Base-by-base conservation (phyloP, 2,329 filamentous ascomycete species). In the Golovinomyces cichoracearum region DNA sequence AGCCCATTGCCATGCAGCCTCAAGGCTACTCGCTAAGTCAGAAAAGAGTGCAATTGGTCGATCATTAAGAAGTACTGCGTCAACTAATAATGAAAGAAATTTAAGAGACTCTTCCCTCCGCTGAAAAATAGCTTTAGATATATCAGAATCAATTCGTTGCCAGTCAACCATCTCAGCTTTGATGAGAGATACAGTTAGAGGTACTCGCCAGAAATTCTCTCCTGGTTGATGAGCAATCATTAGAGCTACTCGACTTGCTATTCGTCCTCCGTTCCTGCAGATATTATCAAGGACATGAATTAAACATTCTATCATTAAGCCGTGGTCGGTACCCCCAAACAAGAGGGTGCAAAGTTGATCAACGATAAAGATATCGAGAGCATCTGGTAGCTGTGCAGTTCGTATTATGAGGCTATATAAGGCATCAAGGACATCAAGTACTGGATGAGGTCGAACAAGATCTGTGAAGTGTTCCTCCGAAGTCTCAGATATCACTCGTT, bases 1-100 rank as follows among this genome's bases (percentile, higher is more conserved):
- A 29, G 93, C 73, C 84, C 85, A 93, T 44, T 74, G 67, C 65
- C 81, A 86, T 37, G 90, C 77, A 44, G 77, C 80, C 54, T 88
- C 79, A 49, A 93, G 70, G 50, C 83, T 92, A 52, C 76, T 73
- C 5, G 83, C 78, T 58, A 94, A 92, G 63, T 95, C 85, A 1
- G 85, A 78, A 56, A 84, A 81, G 45, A 94, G 67, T 1, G 80
- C 81, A 35, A 80, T 73, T 0, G 84, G 83, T 41, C 78, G 75
- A 45, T 85, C 82, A 55, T 75, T 82, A 46, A 93, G 72, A 7
- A 94, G 66, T 0, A 86, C 74, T 40, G 83, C 73, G 54, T 90
- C 80, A 53, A 93, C 68, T 40, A 94, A 68, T 40, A 78, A 76
- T 47, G 79, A 76, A n/a, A 95, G 69, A 60, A 93, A 81, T 50